Conservation (phyloP, 768 basidiomycete species). For the Boletus vermiculosoides region DNA sequence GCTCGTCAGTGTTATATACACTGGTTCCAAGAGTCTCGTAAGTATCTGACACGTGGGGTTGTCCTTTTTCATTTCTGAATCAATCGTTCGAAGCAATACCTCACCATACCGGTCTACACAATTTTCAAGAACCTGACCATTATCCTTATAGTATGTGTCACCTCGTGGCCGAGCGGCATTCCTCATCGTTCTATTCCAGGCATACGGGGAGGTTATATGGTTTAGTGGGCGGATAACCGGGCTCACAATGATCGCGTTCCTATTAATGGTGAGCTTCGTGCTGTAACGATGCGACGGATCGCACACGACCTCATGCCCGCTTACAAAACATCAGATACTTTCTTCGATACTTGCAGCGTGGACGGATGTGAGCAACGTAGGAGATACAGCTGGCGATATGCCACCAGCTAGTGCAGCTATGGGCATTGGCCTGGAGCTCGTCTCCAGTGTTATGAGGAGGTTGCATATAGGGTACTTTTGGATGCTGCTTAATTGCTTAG, state of each 20-base stretch:
- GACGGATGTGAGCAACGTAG: constrained; percentile 63
- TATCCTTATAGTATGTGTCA: constrained; percentile 80
- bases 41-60: constrained; percentile 33
- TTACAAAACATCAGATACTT: constrained; percentile 54
- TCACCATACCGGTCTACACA: constrained; percentile 96
- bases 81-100: constrained; percentile 69
- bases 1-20: constrained; percentile 94
- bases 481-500: constrained; percentile 92
- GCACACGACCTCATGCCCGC: neutral
- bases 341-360: constrained; percentile 98
- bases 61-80: neutral
- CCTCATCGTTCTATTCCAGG: constrained; percentile 43
- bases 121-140: constrained; percentile 99
- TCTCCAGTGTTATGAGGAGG: constrained; percentile 47
- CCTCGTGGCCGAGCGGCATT: neutral
- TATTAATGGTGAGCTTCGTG: constrained; percentile 71
- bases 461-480: constrained; percentile 88
- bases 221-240: constrained; percentile 88
- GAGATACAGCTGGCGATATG: constrained; percentile 27
- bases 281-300: neutral
- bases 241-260: constrained; percentile 85
- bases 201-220: constrained; percentile 97
- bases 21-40: constrained; percentile 94
- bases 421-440: constrained; percentile 31
- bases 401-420: constrained; percentile 28